A percentile compares a stretch with the other conserved stretches of the same genome.
Evolutionary conservation across 495 filamentous ascomycete genomes (phyloP).

Genomic region (Rostrohypoxylon terebratum): DNA sequence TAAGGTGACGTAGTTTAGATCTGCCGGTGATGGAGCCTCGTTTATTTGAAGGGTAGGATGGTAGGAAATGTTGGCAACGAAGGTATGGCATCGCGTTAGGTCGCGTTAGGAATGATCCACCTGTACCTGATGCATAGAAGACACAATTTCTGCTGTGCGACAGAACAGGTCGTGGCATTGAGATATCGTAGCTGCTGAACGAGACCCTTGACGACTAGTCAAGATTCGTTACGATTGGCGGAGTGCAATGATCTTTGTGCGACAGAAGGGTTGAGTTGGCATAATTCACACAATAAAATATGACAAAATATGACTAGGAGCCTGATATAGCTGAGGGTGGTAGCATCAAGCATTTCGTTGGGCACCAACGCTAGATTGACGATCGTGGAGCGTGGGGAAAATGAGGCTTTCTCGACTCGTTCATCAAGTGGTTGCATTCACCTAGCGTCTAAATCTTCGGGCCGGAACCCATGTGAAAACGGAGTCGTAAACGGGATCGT

Average conservation of each 20-base stretch:
- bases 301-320: constrained; percentile 29
- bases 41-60: constrained; percentile 6
- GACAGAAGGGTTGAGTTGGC: constrained; percentile 41
- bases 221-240: constrained; percentile 30
- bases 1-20: constrained; percentile 14
- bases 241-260: constrained; percentile 28
- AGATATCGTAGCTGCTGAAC: constrained; percentile 11
- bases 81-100: constrained; percentile 20
- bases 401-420: constrained; percentile 30
- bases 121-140: constrained; percentile 42
- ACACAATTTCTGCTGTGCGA: constrained; percentile 40
- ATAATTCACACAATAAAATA: constrained; percentile 26
- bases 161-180: constrained; percentile 44
- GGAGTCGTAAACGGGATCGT: constrained; percentile 26
- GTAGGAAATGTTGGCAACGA: constrained; percentile 21
- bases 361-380: constrained; percentile 43
- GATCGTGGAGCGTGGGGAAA: constrained; percentile 39
- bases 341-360: constrained; percentile 35
- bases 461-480: constrained; percentile 21
- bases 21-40: constrained; percentile 3
- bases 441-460: constrained; percentile 23
- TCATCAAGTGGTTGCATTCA: constrained; percentile 30
- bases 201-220: constrained; percentile 19
- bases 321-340: constrained; percentile 37
- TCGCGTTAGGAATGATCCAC: constrained; percentile 28